Evolutionary conservation across 1,139 yeast species (phyloP), one percentile per base, ranked within the genome.

Genomic region (Scheffersomyces parashehatae): DNA sequence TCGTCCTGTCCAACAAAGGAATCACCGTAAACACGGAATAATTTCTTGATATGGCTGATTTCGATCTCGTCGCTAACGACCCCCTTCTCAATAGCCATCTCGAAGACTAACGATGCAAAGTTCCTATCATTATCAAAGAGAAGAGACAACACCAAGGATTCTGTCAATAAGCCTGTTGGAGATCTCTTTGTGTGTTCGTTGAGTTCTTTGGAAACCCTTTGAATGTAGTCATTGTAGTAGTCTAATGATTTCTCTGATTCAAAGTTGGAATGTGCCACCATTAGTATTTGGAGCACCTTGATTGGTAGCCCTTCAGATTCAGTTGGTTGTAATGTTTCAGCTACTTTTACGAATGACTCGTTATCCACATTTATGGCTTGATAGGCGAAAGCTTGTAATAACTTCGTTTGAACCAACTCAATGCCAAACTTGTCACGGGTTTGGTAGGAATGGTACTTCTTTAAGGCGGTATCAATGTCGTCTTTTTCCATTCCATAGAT

Each of bases 21-120:
- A 24, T 82, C 85, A 3, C 90, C 88, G 55, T 82, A 85, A 0
- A 64, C 65, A 50, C 79, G 79, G 55, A 84, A 73, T 4, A 72
- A 52, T 20, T 64, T 67, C 50, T 79, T 79, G 7, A 83, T 57
- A 26, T 60, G 58, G 14, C 68, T 66, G 4, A 70, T 60, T 37
- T 81, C 85, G 5, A 58, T 55, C 24, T 73, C 77, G 26, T 73
- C 74, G 12, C 58, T 56, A 1, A 83, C 45, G 1, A 79, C 52
- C 55, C 47, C 64, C 44, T 75, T 75, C 35, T 68, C 73, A 3
- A 70, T 56, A 1, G 85, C 80, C 51, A 82, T 83, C 35, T 80
- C 82, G 49, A 76, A 73, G n/a, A 85, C 64, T 36, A 83, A 73
- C 35, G 75, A 70, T 0, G 89, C 88, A 58, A 85, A 77, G 44